These are phyloP conservation scores for Apiotrichum montevideense DNA, from an alignment of 1,284 basidiomycete species.

Conservation along the genomic window DNA sequence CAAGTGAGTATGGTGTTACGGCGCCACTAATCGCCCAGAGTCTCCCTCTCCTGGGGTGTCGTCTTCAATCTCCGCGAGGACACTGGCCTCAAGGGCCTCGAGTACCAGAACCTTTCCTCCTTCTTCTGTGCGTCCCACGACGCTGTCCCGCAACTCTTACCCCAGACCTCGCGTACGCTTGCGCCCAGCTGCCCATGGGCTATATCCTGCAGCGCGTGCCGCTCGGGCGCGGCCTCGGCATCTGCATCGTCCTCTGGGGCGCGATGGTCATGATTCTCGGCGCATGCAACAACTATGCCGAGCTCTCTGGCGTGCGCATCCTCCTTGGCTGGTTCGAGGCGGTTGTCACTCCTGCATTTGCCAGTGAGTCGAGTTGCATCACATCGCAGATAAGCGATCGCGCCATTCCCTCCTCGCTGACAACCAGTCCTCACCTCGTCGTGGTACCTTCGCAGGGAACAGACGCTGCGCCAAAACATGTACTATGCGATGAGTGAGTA, in stretches of 20 bases:
- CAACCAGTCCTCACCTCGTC: slow-evolving; percentile 18
- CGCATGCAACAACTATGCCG: slow-evolving; percentile 25
- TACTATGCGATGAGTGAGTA: slow-evolving; percentile 28
- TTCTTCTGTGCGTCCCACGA: slow-evolving; percentile 6
- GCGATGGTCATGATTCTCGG: slow-evolving; percentile 21
- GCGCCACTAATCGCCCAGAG: background rate
- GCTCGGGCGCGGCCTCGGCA: slow-evolving; percentile 20
- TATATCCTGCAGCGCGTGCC: slow-evolving; percentile 26
- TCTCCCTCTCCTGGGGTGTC: slow-evolving; percentile 7
- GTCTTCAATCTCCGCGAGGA: slow-evolving; percentile 26
- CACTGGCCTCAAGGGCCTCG: slow-evolving; percentile 23
- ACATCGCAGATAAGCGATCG: no score
- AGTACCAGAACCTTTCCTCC: slow-evolving; percentile 23
- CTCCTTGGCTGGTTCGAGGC: slow-evolving; percentile 29
- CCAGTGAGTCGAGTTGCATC: background rate
- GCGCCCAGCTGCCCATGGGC: slow-evolving; percentile 26
- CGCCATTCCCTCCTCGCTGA: no score
- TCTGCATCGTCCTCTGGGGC: slow-evolving; percentile 22
- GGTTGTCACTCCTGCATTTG: slow-evolving; percentile 30
- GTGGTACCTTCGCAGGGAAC: slow-evolving; percentile 24
- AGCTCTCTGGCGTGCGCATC: slow-evolving; percentile 16
- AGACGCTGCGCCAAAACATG: slow-evolving; percentile 17
- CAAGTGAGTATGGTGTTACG: background rate
- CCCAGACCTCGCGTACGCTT: slow-evolving; percentile 21
- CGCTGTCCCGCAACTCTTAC: background rate